Conservation (phyloP, 192 early-diverging fungal genomes). For the Pilaira anomala region DNA sequence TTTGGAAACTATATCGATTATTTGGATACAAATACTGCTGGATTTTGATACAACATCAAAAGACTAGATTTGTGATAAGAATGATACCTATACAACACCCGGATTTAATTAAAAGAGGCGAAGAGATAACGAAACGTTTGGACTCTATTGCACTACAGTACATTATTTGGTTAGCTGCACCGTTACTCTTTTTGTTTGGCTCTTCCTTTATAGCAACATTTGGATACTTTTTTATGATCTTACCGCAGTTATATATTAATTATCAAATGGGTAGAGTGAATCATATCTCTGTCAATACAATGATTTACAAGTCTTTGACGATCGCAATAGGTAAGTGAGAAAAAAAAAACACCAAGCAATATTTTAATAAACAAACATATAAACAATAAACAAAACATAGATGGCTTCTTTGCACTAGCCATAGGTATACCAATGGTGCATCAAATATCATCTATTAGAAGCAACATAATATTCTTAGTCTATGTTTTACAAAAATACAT, state of each 20-base stretch:
- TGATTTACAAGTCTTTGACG: slow-evolving; percentile 82
- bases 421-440: slow-evolving; percentile 91
- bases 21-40: neutral
- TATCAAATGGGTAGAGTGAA: slow-evolving; percentile 69
- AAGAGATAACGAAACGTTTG: slow-evolving; percentile 50
- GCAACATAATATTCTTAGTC: slow-evolving; percentile 83
- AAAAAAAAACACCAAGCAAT: neutral
- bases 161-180: slow-evolving; percentile 70
- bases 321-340: slow-evolving; percentile 45
- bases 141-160: slow-evolving; percentile 81
- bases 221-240: slow-evolving; percentile 73
- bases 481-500: slow-evolving; percentile 72
- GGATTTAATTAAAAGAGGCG: slow-evolving; percentile 41
- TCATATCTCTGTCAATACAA: slow-evolving; percentile 40
- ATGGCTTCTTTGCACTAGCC: slow-evolving; percentile 89
- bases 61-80: slow-evolving; percentile 4
- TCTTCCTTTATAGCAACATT: slow-evolving; percentile 82
- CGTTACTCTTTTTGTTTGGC: slow-evolving; percentile 67
- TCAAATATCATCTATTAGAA: slow-evolving; percentile 74
- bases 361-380: neutral
- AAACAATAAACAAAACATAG: slow-evolving; percentile 21
- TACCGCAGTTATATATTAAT: slow-evolving; percentile 90
- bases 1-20: slow-evolving; percentile 71
- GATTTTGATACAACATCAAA: slow-evolving; percentile 15
- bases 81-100: no score